Evolutionary conservation across 208 protist genomes (phyloP).

Genomic region (Leishmania gerbilli): DNA sequence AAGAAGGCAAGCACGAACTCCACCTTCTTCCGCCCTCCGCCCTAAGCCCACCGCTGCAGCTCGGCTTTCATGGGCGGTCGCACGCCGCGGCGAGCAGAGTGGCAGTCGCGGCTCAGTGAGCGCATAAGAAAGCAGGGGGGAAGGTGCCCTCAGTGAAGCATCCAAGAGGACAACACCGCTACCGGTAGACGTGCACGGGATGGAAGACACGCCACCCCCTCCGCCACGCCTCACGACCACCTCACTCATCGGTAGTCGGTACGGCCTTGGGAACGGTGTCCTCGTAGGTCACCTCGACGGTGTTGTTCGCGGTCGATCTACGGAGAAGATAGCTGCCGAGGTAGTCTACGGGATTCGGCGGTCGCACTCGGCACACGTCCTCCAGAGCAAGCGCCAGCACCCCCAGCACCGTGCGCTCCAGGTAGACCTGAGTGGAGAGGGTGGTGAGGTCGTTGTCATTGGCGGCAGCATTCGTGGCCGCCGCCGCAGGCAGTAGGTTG

Average conservation of each 20-base stretch:
- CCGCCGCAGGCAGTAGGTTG: neutral
- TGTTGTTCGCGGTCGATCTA: conserved; percentile 63
- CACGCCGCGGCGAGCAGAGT: neutral
- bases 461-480: neutral
- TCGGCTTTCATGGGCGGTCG: neutral
- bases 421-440: conserved; percentile 69
- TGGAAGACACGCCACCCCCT: neutral
- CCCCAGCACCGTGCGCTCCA: conserved; percentile 88
- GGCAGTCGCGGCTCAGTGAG: neutral
- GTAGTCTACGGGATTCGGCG: conserved; percentile 92
- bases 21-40: neutral
- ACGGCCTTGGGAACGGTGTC: conserved; percentile 43
- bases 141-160: neutral
- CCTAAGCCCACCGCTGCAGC: neutral
- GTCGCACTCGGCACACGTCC: conserved; percentile 86
- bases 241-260: neutral
- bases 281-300: conserved; percentile 69
- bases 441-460: conserved; percentile 4
- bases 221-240: neutral
- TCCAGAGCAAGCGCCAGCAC: conserved; percentile 86
- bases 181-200: neutral
- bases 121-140: neutral
- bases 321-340: conserved; percentile 89
- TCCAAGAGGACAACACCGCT: neutral
- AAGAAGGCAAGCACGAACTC: neutral